Base-by-base conservation (phyloP, 1,284 basidiomycete species). In the Ustilago trichophora region DNA sequence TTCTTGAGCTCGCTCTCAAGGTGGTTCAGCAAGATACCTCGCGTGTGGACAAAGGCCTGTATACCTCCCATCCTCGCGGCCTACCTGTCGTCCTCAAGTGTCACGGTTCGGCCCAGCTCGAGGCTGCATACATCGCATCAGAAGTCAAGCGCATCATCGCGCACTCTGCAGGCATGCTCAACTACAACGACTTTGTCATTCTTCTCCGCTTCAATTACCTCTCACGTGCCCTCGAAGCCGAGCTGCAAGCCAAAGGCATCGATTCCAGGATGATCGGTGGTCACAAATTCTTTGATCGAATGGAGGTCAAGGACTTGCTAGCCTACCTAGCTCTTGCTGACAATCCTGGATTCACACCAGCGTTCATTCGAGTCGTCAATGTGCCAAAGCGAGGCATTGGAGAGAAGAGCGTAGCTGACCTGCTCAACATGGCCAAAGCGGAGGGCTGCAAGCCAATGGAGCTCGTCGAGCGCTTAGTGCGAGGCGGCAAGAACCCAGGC, bases 251-350 rank as follows among this genome's bases (percentile, higher is more conserved):
- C 58, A 87, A 88, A 64, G 86, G 88, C 25, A 90, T 96, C 38
- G 91, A 92, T 0, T 88, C 86, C 73, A 84, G 88, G 40, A 86
- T 95, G 46, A 85, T 95, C 9, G 89, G 88, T 13, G 91, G 91
- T 0, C 88, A 90, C 80, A 91, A 89, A 79, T 93, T 93, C 85
- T 94, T 93, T 76, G 91, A 93, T 64, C 88, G 92, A 8, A 63
- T 59, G 50, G 80, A 82, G 86, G 87, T 96, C 78, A 93, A 93
- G 83, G 91, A 93, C 79, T 72, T 94, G 19, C 83, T 95, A n/a
- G 89, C 90, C 1, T 95, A 95, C 40, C 50, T 81, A 7, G 53
- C 67, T 3, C 84, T 95, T 2, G 85, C 90, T 2, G 91, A 93
- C 72, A 95, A 95, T 77, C 88, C 91, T 0, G 83, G 85, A 12